phyloP scores from a whole-genome alignment of 2,329 filamentous ascomycete genomes.

The Stagonosporopsis tanaceti region DNA sequence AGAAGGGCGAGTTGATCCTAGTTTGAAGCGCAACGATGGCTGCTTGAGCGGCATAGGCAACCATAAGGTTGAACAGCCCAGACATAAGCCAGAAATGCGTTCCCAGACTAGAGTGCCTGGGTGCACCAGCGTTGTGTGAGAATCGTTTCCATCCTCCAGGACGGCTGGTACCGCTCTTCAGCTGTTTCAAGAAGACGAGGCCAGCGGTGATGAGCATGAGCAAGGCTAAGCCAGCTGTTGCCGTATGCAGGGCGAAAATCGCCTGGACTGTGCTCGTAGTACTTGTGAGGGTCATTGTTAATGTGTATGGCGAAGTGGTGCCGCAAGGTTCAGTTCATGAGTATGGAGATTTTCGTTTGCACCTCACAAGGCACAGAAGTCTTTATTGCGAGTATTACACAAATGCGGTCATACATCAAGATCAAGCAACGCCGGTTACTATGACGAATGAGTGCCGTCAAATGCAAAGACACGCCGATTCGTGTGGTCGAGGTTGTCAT shows the following conservation, averaged over 20 bases:
- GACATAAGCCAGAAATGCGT: slow-evolving; percentile 28
- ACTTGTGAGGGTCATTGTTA: slow-evolving; percentile 21
- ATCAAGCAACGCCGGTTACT: slow-evolving; percentile 7
- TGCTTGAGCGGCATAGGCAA: slow-evolving; percentile 27
- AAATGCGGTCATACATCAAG: slow-evolving; percentile 16
- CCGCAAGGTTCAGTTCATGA: slow-evolving; percentile 5
- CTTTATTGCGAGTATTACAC: slow-evolving; percentile 9
- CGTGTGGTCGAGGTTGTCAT: slow-evolving; percentile 4
- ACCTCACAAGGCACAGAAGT: background rate
- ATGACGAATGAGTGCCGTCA: slow-evolving; percentile 14
- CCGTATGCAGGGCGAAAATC: slow-evolving; percentile 28
- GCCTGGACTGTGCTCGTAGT: slow-evolving; percentile 25
- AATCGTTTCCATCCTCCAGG: slow-evolving; percentile 20
- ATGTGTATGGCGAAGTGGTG: background rate
- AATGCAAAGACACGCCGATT: background rate
- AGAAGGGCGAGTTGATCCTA: slow-evolving; percentile 22
- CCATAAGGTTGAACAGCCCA: slow-evolving; percentile 24
- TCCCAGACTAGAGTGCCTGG: slow-evolving; percentile 20
- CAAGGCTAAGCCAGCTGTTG: slow-evolving; percentile 23
- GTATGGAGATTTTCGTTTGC: background rate
- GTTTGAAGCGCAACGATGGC: slow-evolving; percentile 26
- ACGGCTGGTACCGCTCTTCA: slow-evolving; percentile 21
- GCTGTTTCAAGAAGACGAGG: slow-evolving; percentile 20
- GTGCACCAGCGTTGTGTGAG: background rate
- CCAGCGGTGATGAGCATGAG: slow-evolving; percentile 20